Evolutionary conservation across 225 moss, liverwort and hornwort genomes (phyloP).

Genomic region (Pleurozium schreberi): DNA sequence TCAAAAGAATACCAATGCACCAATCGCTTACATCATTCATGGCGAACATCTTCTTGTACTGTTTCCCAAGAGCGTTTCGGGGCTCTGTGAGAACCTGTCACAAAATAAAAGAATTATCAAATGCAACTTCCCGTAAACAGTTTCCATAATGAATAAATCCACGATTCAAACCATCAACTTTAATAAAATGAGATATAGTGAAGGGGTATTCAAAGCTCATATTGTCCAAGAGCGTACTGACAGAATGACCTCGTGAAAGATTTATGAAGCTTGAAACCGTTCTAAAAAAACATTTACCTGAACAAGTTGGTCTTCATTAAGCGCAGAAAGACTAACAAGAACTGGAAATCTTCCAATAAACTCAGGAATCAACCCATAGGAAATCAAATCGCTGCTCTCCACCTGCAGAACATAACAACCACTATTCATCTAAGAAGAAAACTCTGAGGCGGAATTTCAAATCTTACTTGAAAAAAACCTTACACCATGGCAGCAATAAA

Average conservation of each 20-base stretch:
- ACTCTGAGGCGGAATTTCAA: neutral
- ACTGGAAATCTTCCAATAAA: conserved; percentile 98
- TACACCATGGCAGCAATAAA: neutral
- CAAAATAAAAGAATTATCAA: neutral
- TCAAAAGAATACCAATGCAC: neutral
- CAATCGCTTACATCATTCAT: conserved; percentile 72
- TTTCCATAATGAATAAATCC: neutral
- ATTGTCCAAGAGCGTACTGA: neutral
- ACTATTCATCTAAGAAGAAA: neutral
- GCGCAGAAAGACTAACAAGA: conserved; percentile 88
- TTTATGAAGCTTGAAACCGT: neutral
- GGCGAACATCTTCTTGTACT: conserved; percentile 98
- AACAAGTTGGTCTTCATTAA: conserved; percentile 95
- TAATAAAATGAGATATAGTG: neutral
- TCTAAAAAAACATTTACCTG: conserved; percentile 39
- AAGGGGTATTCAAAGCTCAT: neutral
- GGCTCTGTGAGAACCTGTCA: conserved; percentile 92
- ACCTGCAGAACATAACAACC: conserved; percentile 36
- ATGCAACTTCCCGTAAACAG: neutral
- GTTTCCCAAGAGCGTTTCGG: conserved; percentile 93
- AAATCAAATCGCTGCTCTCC: conserved; percentile 96
- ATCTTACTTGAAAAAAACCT: neutral
- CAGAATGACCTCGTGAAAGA: neutral
- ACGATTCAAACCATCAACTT: neutral
- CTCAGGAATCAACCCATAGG: conserved; percentile 97